These are phyloP conservation scores for Daldinia vernicosa DNA, from an alignment of 495 filamentous ascomycete species.

Conservation along the genomic window DNA sequence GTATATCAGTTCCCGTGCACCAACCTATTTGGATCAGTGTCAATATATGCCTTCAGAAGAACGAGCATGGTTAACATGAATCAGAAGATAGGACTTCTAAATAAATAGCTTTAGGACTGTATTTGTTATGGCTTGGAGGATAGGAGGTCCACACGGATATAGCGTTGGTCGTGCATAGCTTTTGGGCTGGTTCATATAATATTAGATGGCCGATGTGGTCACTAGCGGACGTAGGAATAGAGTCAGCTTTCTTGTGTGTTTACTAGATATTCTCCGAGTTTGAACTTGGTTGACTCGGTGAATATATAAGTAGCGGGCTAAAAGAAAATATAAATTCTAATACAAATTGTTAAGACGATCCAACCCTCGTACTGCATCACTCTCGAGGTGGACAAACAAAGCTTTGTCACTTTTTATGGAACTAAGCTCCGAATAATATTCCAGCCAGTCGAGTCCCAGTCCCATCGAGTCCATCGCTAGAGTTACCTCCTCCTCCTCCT, in stretches of 20 bases:
- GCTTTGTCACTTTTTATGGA: background rate
- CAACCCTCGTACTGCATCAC: background rate
- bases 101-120: background rate
- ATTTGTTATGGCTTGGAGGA: background rate
- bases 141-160: background rate
- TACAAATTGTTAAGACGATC: background rate
- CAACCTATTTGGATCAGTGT: constrained; percentile 23
- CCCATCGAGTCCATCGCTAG: background rate
- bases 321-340: too few species aligned
- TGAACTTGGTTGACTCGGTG: background rate
- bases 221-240: background rate
- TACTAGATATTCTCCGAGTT: background rate
- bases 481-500: background rate
- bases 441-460: background rate
- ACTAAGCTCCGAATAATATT: background rate
- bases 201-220: background rate
- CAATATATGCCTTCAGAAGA: constrained; percentile 24
- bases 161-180: background rate
- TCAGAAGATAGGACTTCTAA: background rate
- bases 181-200: background rate
- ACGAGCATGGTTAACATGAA: background rate
- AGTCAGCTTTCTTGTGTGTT: background rate
- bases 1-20: constrained; percentile 18
- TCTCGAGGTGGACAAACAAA: background rate
- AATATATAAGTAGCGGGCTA: background rate